Percentiles rank a stretch among this genome's conserved stretches.
Evolutionary conservation across 2,329 filamentous ascomycete genomes (phyloP).

Genomic region (Zasmidium cellare): DNA sequence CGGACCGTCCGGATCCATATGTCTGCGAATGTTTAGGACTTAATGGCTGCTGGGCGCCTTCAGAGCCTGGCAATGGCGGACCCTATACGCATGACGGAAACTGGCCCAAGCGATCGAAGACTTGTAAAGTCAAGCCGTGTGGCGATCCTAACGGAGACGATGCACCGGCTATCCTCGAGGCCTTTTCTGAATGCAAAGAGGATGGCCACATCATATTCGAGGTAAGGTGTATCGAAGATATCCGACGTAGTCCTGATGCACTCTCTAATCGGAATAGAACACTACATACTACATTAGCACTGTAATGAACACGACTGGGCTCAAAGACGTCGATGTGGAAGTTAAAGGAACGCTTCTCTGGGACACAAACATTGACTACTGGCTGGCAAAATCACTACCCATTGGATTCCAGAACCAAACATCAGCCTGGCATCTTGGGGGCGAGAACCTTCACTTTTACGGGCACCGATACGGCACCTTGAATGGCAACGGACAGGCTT

Average conservation of each 20-base stretch:
- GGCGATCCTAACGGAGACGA: conserved; percentile 42
- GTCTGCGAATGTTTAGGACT: conserved; percentile 27
- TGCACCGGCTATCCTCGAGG: conserved; percentile 53
- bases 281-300: conserved; percentile 41
- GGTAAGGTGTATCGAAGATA: neutral
- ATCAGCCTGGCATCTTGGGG: conserved; percentile 57
- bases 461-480: conserved; percentile 56
- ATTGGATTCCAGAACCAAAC: conserved; percentile 59
- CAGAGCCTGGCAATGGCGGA: conserved; percentile 20
- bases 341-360: conserved; percentile 50
- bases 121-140: conserved; percentile 21
- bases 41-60: conserved; percentile 28
- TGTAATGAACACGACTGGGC: conserved; percentile 39
- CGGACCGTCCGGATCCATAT: conserved; percentile 28
- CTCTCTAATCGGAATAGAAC: conserved; percentile 27
- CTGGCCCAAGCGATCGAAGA: conserved; percentile 26
- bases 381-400: conserved; percentile 52
- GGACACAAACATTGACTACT: conserved; percentile 49
- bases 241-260: neutral
- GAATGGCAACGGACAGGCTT: conserved; percentile 61
- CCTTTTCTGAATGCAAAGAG: conserved; percentile 52
- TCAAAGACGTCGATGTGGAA: conserved; percentile 50
- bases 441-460: conserved; percentile 51
- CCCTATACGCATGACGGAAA: conserved; percentile 24
- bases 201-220: conserved; percentile 54